phyloP scores from a whole-genome alignment of 1,139 yeast species.

The Suhomyces panamericanus region DNA sequence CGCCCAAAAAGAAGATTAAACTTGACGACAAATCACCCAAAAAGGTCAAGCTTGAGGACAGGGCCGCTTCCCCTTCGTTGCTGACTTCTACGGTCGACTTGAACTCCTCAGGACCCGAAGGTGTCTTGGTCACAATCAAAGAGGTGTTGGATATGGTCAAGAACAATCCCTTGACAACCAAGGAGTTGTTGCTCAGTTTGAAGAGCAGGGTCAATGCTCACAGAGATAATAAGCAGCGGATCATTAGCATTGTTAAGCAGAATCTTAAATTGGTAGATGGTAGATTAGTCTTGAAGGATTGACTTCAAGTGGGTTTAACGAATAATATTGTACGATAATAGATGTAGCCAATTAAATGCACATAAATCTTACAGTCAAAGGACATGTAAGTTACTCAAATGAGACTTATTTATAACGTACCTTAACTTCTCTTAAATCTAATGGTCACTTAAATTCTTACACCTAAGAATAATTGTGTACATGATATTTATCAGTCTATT shows the following conservation, averaged over 20 bases:
- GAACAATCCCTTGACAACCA: slow-evolving; percentile 62
- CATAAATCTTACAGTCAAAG: too few relatives aligned
- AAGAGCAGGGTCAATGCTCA: slow-evolving; percentile 66
- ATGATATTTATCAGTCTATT: too few relatives aligned
- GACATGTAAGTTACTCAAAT: too few relatives aligned
- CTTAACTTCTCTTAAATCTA: too few relatives aligned
- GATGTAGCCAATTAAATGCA: neutral
- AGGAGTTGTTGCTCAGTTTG: slow-evolving; percentile 61
- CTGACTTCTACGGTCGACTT: slow-evolving; percentile 24
- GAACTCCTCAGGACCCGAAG: slow-evolving; percentile 42
- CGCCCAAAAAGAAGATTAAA: slow-evolving; percentile 46
- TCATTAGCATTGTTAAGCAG: slow-evolving; percentile 68
- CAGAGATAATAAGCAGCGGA: slow-evolving; percentile 66
- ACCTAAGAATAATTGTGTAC: too few relatives aligned
- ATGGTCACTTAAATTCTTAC: too few relatives aligned
- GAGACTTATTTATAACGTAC: too few relatives aligned
- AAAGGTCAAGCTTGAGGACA: slow-evolving; percentile 17
- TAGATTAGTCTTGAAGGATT: slow-evolving; percentile 58
- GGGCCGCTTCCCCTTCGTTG: slow-evolving; percentile 23
- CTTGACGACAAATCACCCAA: slow-evolving; percentile 24
- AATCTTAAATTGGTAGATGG: slow-evolving; percentile 69
- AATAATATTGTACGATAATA: neutral
- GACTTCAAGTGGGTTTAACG: slow-evolving; percentile 2
- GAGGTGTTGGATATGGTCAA: slow-evolving; percentile 71
- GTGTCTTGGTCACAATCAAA: slow-evolving; percentile 57